A percentile compares a stretch with the other conserved stretches of the same genome.
Conservation (phyloP, 805 yeast species). For the Helenozyma rhizophorensis region DNA sequence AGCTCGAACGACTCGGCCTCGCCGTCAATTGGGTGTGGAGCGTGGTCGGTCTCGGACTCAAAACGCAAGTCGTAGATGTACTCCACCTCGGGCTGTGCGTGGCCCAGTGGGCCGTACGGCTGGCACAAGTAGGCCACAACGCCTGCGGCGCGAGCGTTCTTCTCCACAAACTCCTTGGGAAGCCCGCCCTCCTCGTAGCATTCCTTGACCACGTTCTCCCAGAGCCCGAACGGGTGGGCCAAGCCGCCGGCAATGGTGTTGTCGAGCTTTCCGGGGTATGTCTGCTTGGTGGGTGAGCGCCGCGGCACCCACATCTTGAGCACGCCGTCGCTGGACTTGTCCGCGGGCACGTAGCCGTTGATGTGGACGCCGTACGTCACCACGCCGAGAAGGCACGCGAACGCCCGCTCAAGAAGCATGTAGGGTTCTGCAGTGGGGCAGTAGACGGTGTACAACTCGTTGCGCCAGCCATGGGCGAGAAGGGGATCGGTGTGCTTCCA, state of each 20-base stretch:
- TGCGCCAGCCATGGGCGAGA: constrained; percentile 70
- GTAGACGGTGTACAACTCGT: constrained; percentile 75
- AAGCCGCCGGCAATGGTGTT: constrained; percentile 95
- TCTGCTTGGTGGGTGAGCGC: constrained; percentile 70
- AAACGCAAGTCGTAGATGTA: constrained; percentile 69
- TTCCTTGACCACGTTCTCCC: constrained; percentile 81
- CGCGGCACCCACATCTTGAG: constrained; percentile 79
- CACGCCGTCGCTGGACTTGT: constrained; percentile 31
- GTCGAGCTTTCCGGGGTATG: constrained; percentile 88
- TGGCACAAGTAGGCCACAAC: constrained; percentile 60
- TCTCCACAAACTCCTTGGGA: constrained; percentile 43
- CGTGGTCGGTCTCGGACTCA: constrained; percentile 33
- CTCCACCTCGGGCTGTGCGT: constrained; percentile 88
- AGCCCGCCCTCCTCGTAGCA: constrained; percentile 89
- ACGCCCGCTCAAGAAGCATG: constrained; percentile 71
- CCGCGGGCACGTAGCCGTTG: constrained; percentile 65
- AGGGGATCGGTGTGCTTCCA: constrained; percentile 32
- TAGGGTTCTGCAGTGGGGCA: constrained; percentile 54
- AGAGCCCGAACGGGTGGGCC: constrained; percentile 71
- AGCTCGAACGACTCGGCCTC: constrained; percentile 70
- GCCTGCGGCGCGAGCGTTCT: constrained; percentile 51
- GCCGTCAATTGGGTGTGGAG: constrained; percentile 47
- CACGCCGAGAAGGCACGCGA: constrained; percentile 77
- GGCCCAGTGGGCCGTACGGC: constrained; percentile 35
- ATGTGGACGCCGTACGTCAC: constrained; percentile 88